Evolutionary conservation across 352 stramenopile genomes (phyloP).

Genomic region (Phytophthora hybrid): DNA sequence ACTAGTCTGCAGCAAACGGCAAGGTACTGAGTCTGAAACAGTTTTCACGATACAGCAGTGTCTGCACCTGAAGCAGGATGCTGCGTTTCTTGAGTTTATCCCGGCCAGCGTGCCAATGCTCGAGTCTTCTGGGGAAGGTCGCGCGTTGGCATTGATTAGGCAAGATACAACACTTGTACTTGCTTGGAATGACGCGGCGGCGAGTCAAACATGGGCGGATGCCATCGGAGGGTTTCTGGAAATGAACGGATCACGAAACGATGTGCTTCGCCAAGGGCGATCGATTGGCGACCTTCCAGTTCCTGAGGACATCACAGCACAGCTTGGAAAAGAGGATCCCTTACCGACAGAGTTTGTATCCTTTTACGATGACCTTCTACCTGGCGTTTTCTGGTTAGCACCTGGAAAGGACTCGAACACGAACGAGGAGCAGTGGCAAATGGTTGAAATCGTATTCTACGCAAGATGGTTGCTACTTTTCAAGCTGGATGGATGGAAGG

Average conservation of each 20-base stretch:
- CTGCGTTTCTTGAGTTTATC: conserved; percentile 50
- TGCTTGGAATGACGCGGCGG: conserved; percentile 26
- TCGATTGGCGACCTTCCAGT: conserved; percentile 36
- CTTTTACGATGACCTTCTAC: conserved; percentile 60
- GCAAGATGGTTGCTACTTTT: conserved; percentile 50
- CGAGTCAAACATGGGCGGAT: conserved; percentile 44
- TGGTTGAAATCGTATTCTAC: conserved; percentile 55
- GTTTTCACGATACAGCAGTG: conserved; percentile 33
- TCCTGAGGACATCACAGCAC: conserved; percentile 29
- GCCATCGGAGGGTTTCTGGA: conserved; percentile 42
- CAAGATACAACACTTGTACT: conserved; percentile 29
- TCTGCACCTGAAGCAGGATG: conserved; percentile 51
- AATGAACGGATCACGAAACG: conserved; percentile 42
- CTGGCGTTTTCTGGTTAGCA: conserved; percentile 56
- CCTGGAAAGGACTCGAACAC: conserved; percentile 7
- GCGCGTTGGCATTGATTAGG: conserved; percentile 42
- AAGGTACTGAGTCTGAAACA: conserved; percentile 3
- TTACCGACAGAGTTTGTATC: conserved; percentile 41
- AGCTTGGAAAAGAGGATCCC: conserved; percentile 18
- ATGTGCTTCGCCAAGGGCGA: conserved; percentile 35
- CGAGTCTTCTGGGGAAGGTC: conserved; percentile 5
- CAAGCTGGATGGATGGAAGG: conserved; percentile 49
- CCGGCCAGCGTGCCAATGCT: conserved; percentile 36
- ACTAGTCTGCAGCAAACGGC: conserved; percentile 40
- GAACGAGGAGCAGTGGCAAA: conserved; percentile 34